Evolutionary conservation across 306 rosid species (phyloP).

Genomic region (Hippophae gyantsensis): DNA sequence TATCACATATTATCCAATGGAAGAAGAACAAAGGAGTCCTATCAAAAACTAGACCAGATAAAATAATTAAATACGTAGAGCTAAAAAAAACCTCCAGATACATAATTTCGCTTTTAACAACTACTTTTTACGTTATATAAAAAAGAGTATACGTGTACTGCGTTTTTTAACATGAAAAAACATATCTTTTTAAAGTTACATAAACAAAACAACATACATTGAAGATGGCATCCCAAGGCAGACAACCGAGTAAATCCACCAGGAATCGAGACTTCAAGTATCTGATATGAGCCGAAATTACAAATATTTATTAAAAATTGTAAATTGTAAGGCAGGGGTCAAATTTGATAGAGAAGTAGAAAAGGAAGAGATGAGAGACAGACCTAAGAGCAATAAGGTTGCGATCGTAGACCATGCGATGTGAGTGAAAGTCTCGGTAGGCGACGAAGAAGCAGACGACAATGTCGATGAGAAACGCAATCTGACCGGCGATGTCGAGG

Average conservation of each 20-base stretch:
- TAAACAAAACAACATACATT: slow-evolving; percentile 22
- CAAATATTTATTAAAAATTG: background rate
- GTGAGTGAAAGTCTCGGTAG: slow-evolving; percentile 35
- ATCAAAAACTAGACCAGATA: no score
- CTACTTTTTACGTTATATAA: no score
- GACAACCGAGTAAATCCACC: slow-evolving; percentile 40
- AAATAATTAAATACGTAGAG: no score
- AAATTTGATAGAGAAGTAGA: background rate
- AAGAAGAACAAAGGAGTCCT: no score
- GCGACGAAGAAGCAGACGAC: slow-evolving; percentile 41
- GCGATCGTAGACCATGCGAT: slow-evolving; percentile 32
- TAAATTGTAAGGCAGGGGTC: background rate
- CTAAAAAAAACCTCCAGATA: no score
- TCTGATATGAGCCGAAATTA: slow-evolving; percentile 4
- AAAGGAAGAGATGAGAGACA: background rate
- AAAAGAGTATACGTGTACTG: no score
- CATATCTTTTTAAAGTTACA: background rate
- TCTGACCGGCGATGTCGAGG: slow-evolving; percentile 54
- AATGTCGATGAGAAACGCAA: slow-evolving; percentile 49
- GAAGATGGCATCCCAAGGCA: slow-evolving; percentile 66
- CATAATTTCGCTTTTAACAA: no score
- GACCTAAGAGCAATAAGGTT: slow-evolving; percentile 36
- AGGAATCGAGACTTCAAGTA: slow-evolving; percentile 51
- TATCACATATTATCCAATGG: no score
- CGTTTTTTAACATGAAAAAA: background rate